Conservation (phyloP, 805 yeast species). For the Myxozyma sirexii region DNA sequence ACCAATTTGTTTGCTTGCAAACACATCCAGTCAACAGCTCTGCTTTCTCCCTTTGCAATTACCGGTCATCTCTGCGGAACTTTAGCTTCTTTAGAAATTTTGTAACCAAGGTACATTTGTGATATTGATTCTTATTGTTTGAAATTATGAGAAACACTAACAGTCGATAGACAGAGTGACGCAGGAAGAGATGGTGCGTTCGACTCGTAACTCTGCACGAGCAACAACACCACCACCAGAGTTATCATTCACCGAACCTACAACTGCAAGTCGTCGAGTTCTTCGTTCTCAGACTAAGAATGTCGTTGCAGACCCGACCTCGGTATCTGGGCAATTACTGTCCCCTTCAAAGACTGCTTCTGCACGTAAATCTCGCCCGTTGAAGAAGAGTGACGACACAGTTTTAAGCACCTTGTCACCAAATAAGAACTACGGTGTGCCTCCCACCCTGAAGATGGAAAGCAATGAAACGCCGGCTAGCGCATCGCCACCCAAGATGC, state of each 20-base stretch:
- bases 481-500: neutral
- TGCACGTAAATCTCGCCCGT: neutral
- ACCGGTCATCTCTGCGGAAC: neutral
- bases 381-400: too few relatives aligned
- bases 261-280: constrained; percentile 2
- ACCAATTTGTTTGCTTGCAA: neutral
- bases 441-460: too few relatives aligned
- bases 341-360: neutral
- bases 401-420: too few relatives aligned
- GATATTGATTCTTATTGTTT: too few relatives aligned
- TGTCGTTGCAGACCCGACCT: neutral
- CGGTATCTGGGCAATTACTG: neutral
- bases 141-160: too few relatives aligned
- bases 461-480: too few relatives aligned
- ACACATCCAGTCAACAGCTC: neutral
- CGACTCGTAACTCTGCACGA: constrained; percentile 7
- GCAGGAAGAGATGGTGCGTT: constrained; percentile 6
- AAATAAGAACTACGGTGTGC: too few relatives aligned
- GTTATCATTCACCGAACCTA: neutral
- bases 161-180: too few relatives aligned
- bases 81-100: too few relatives aligned
- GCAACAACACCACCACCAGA: constrained; percentile 4
- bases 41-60: neutral
- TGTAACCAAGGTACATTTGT: too few relatives aligned
- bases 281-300: neutral